These are phyloP conservation scores for Peronospora tabacina DNA, from an alignment of 352 stramenopile genomes.

Conservation along the genomic window DNA sequence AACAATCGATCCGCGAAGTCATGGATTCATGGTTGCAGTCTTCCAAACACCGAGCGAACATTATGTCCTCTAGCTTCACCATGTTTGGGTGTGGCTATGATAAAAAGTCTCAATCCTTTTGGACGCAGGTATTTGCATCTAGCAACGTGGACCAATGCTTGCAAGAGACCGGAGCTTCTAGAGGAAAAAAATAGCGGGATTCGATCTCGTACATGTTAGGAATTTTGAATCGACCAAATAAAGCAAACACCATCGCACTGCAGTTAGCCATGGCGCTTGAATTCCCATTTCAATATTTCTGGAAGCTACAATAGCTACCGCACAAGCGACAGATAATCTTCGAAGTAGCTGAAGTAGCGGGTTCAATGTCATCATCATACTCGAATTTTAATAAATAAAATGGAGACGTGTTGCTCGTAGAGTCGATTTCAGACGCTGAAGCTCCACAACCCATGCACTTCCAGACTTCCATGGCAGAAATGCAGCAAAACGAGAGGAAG, in stretches of 20 bases:
- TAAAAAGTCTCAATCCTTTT: conserved; percentile 34
- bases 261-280: neutral
- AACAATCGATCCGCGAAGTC: conserved; percentile 30
- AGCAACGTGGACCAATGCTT: conserved; percentile 25
- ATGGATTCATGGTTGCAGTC: conserved; percentile 55
- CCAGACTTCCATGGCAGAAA: conserved; percentile 63
- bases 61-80: conserved; percentile 32
- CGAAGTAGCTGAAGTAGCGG: conserved; percentile 1
- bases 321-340: conserved; percentile 64
- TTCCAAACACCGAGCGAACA: conserved; percentile 38
- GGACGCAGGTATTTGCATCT: conserved; percentile 49
- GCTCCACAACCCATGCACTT: conserved; percentile 77
- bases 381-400: conserved; percentile 65
- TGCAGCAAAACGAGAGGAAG: conserved; percentile 65
- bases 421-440: conserved; percentile 49
- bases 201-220: conserved; percentile 1
- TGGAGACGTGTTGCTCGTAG: conserved; percentile 27
- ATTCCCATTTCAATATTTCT: conserved; percentile 42
- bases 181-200: neutral
- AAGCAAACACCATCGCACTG: neutral
- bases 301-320: conserved; percentile 72
- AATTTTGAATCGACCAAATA: neutral
- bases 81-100: conserved; percentile 35
- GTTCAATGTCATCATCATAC: conserved; percentile 6
- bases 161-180: neutral